These are phyloP conservation scores for Fomitopsis pinicola DNA, from an alignment of 1,284 basidiomycete genomes.

Conservation along the genomic window DNA sequence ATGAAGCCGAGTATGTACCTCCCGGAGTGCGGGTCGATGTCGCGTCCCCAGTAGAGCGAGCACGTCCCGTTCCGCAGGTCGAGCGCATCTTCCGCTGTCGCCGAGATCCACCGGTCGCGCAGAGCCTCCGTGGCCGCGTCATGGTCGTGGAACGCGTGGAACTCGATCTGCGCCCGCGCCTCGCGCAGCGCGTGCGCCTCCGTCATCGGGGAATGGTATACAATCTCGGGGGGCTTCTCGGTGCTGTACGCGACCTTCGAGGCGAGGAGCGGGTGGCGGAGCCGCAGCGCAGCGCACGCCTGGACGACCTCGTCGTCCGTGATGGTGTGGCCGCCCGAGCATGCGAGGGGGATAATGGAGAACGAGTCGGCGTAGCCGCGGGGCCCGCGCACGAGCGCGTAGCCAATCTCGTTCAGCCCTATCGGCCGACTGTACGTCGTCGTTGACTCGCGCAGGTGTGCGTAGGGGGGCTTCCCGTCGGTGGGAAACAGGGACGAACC, in stretches of 20 bases:
- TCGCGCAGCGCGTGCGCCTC: not conserved
- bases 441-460: not conserved
- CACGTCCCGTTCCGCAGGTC: constrained; percentile 1
- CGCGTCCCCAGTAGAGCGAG: constrained; percentile 1
- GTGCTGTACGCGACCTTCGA: constrained; percentile 1
- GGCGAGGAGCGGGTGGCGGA: constrained; percentile 2
- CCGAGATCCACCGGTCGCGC: not conserved
- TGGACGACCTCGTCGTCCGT: constrained; percentile 1
- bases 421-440: constrained; percentile 1
- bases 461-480: not conserved
- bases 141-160: constrained; percentile 1
- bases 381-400: not conserved
- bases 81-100: not conserved
- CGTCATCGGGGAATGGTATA: not conserved
- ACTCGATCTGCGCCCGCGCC: not conserved
- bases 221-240: not conserved
- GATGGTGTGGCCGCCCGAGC: not conserved
- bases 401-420: not conserved
- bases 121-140: not conserved
- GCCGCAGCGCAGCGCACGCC: constrained; percentile 1
- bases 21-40: not conserved
- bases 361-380: constrained; percentile 1
- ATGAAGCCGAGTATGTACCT: constrained; percentile 3
- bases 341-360: not conserved
- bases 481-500: not conserved